Evolutionary conservation across 108 stramenopile genomes (phyloP).

Genomic region (Nitzschia sp.): DNA sequence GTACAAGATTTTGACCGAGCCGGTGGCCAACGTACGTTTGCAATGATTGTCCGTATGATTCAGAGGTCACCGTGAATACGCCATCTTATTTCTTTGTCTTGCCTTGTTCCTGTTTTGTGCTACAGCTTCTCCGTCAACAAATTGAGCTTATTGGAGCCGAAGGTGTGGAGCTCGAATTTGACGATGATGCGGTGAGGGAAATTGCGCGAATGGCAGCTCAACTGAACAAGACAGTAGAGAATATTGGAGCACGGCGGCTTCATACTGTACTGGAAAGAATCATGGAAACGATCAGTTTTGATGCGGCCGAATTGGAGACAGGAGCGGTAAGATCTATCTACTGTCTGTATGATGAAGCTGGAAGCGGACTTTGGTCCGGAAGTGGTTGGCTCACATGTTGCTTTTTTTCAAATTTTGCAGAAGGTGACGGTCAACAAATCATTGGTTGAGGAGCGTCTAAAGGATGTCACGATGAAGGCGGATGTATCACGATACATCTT

Average conservation of each 20-base stretch:
- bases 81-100: neutral
- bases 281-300: conserved; percentile 96
- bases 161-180: conserved; percentile 89
- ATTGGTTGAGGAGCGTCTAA: conserved; percentile 82
- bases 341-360: neutral
- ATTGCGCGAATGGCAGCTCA: conserved; percentile 92
- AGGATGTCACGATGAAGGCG: conserved; percentile 71
- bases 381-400: too few relatives aligned
- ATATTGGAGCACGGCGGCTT: conserved; percentile 97
- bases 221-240: conserved; percentile 97
- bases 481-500: conserved; percentile 97
- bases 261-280: conserved; percentile 98
- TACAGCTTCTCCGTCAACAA: conserved; percentile 88
- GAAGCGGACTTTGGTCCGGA: too few relatives aligned
- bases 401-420: conserved; percentile 88
- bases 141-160: conserved; percentile 92
- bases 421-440: conserved; percentile 79
- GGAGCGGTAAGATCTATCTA: conserved; percentile 61
- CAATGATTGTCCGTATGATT: neutral
- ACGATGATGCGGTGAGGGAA: conserved; percentile 95
- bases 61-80: neutral
- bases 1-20: conserved; percentile 98
- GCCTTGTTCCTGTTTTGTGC: neutral
- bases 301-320: conserved; percentile 89
- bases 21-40: conserved; percentile 90